A percentile compares a stretch with the other conserved stretches of the same genome.
Conservation (phyloP, 495 filamentous ascomycete genomes). For the Penicillium bialowiezense region DNA sequence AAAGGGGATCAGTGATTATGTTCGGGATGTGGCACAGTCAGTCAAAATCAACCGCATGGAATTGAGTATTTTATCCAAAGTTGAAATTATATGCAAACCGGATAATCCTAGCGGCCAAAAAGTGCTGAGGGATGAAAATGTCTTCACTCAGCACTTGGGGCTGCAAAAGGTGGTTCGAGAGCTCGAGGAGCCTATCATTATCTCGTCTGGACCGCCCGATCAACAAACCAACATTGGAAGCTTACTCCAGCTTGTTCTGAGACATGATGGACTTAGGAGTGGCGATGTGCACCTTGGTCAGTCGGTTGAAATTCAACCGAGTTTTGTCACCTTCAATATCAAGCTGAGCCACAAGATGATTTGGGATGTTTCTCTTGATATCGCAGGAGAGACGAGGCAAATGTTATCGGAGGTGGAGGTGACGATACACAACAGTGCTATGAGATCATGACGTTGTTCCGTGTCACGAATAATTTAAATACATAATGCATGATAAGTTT, state of each 20-base stretch:
- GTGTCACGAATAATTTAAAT: too few species aligned
- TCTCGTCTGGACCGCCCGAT: background rate
- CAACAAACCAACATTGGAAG: background rate
- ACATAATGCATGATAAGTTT: too few species aligned
- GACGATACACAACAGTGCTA: background rate
- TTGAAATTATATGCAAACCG: background rate
- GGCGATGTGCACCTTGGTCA: background rate
- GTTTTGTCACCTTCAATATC: background rate
- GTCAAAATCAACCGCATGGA: background rate
- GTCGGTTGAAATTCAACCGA: background rate
- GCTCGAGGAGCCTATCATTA: background rate
- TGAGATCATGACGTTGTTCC: background rate
- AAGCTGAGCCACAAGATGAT: background rate
- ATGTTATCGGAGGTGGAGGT: background rate
- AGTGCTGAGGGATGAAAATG: background rate
- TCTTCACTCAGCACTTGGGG: background rate
- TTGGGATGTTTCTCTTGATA: background rate
- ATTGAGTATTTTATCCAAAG: background rate
- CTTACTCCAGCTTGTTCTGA: background rate
- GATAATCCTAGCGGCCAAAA: background rate
- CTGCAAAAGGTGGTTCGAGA: background rate
- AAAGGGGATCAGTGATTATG: background rate
- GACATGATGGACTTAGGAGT: background rate
- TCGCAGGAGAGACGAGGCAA: background rate
- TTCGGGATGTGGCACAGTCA: background rate